Percentiles rank a stretch among this genome's conserved stretches.
These are phyloP conservation scores for barley (Hordeum vulgare) DNA, from an alignment of 176 grass and related monocot genomes.

Conservation along the genomic window DNA sequence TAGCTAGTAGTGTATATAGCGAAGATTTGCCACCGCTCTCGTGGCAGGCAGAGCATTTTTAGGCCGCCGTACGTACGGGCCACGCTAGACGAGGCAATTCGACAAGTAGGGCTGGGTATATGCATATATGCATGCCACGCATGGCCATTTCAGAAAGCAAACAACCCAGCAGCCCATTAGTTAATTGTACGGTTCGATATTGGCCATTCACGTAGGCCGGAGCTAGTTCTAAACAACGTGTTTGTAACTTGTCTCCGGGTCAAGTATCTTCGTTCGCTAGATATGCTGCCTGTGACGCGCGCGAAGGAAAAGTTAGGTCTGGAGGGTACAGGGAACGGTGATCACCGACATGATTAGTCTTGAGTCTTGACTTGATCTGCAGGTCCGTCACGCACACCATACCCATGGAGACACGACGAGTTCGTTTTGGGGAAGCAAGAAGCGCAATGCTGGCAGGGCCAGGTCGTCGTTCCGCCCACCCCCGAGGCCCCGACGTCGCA, in stretches of 20 bases:
- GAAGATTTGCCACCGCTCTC: background rate
- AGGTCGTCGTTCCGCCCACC: background rate
- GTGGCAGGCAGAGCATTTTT: background rate
- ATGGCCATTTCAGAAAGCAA: background rate
- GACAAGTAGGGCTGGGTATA: background rate
- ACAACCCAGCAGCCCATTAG: background rate
- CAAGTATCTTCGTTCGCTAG: background rate
- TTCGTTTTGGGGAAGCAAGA: conserved; percentile 11
- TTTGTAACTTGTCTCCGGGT: background rate
- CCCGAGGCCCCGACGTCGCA: background rate
- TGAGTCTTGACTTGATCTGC: background rate
- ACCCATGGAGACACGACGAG: background rate
- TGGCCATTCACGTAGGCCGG: background rate
- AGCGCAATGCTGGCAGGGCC: background rate
- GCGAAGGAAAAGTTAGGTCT: background rate
- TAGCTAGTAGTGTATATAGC: background rate
- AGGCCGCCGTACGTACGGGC: background rate
- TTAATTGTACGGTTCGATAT: too few species aligned
- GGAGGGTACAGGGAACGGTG: background rate
- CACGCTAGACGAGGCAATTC: background rate
- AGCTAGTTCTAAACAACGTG: background rate
- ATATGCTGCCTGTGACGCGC: background rate
- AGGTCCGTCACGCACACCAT: background rate
- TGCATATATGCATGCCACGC: background rate
- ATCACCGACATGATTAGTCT: background rate